Conservation (phyloP, 768 basidiomycete species). For the Kwoniella dejecticola region DNA sequence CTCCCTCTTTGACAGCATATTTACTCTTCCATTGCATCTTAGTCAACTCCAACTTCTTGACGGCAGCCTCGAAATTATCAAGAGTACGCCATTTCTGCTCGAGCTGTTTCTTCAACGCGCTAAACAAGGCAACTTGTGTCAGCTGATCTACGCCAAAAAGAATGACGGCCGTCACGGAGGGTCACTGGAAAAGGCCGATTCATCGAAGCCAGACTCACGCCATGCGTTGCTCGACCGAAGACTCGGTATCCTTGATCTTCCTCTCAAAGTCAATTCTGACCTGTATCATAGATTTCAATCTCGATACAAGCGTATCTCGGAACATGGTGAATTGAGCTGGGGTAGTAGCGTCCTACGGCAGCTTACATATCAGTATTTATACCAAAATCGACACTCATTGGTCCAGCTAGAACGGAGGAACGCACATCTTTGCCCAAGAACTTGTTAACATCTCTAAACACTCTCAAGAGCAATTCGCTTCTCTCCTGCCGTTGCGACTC, state of each 20-base stretch:
- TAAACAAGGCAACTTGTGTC: constrained; percentile 25
- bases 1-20: constrained; percentile 79
- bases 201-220: too few species aligned
- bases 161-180: too few species aligned
- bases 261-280: constrained; percentile 86
- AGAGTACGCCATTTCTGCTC: constrained; percentile 88
- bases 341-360: constrained; percentile 46
- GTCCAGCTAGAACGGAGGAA: not conserved
- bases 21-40: constrained; percentile 82
- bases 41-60: constrained; percentile 78
- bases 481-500: constrained; percentile 90
- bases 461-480: constrained; percentile 84
- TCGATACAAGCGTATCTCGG: constrained; percentile 87
- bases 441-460: constrained; percentile 93
- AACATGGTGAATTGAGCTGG: constrained; percentile 86
- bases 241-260: constrained; percentile 76
- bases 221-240: constrained; percentile 70
- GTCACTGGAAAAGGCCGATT: too few species aligned
- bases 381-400: not conserved
- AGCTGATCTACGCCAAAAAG: not conserved
- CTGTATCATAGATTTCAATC: constrained; percentile 79
- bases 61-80: constrained; percentile 83
- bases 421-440: constrained; percentile 66
- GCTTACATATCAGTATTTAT: not conserved
- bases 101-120: constrained; percentile 78